Conservation (phyloP, 2,329 filamentous ascomycete genomes). For the Colletotrichum lini region DNA sequence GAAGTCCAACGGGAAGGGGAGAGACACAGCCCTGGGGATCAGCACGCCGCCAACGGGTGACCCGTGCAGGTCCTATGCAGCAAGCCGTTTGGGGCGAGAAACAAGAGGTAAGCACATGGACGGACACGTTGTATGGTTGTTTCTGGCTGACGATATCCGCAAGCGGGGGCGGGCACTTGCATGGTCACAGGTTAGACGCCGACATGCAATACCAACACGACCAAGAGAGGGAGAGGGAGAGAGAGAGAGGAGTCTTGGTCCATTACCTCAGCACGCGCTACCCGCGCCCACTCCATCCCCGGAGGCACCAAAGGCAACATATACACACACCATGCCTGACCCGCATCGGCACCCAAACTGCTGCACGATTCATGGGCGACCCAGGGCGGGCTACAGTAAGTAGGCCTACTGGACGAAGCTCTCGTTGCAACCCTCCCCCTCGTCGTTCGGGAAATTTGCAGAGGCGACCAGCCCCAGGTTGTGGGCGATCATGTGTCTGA, state of each 20-base stretch:
- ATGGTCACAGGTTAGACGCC: no score
- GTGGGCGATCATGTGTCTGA: slow-evolving; percentile 37
- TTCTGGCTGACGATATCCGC: neutral
- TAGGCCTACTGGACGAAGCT: no score
- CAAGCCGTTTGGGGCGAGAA: slow-evolving; percentile 26
- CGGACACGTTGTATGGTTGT: neutral
- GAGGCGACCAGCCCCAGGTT: slow-evolving; percentile 29
- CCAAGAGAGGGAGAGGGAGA: no score
- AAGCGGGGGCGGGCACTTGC: neutral
- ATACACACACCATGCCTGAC: slow-evolving; percentile 5
- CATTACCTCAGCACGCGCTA: slow-evolving; percentile 7
- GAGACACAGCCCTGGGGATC: slow-evolving; percentile 21
- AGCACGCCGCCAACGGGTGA: slow-evolving; percentile 28
- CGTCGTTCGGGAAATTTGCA: slow-evolving; percentile 39
- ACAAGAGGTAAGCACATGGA: slow-evolving; percentile 5
- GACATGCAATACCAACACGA: slow-evolving; percentile 1
- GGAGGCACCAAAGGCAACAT: neutral
- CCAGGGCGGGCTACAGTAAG: slow-evolving; percentile 3
- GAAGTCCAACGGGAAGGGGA: slow-evolving; percentile 21
- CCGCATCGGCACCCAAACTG: slow-evolving; percentile 28
- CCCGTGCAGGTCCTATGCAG: slow-evolving; percentile 36
- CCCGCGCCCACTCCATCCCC: neutral
- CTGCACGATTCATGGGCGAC: slow-evolving; percentile 25
- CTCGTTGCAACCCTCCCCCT: slow-evolving; percentile 16
- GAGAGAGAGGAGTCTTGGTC: no score